phyloP scores from a whole-genome alignment of 140 eudicot genomes.

The Oenanthe javanica region DNA sequence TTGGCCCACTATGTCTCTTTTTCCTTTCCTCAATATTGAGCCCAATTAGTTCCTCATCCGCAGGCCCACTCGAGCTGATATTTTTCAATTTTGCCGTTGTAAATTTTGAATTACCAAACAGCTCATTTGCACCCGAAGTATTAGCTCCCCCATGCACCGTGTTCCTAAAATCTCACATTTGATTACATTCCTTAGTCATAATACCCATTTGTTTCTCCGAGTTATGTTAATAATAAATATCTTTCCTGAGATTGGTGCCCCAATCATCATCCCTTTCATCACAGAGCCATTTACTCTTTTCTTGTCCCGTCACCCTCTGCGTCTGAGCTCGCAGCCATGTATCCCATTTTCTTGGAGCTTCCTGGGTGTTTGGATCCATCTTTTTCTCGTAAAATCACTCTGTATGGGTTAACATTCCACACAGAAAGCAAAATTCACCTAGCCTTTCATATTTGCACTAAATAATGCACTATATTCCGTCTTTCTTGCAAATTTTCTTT shows the following conservation, averaged over 20 bases:
- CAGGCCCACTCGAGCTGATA: background rate
- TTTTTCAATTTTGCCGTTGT: too few relatives aligned
- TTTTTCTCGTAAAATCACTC: background rate
- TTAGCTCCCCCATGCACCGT: too few relatives aligned
- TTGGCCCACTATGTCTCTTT: too few relatives aligned
- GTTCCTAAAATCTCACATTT: too few relatives aligned
- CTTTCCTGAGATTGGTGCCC: background rate
- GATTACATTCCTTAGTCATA: too few relatives aligned
- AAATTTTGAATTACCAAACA: too few relatives aligned
- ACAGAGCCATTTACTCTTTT: background rate
- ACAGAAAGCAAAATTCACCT: background rate
- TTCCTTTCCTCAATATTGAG: background rate
- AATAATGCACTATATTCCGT: background rate
- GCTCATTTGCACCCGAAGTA: too few relatives aligned
- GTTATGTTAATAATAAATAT: background rate
- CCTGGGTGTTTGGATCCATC: background rate
- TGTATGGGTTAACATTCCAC: background rate
- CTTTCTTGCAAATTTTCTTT: background rate
- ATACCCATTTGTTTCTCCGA: too few relatives aligned
- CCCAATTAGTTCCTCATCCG: too few relatives aligned
- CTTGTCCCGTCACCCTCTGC: background rate
- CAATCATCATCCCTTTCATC: background rate
- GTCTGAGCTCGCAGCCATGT: too few relatives aligned
- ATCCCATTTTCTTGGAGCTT: too few relatives aligned
- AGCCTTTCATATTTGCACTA: background rate